Evolutionary conservation across 441 rosid genomes (phyloP).

Genomic region (Viola pubescens): DNA sequence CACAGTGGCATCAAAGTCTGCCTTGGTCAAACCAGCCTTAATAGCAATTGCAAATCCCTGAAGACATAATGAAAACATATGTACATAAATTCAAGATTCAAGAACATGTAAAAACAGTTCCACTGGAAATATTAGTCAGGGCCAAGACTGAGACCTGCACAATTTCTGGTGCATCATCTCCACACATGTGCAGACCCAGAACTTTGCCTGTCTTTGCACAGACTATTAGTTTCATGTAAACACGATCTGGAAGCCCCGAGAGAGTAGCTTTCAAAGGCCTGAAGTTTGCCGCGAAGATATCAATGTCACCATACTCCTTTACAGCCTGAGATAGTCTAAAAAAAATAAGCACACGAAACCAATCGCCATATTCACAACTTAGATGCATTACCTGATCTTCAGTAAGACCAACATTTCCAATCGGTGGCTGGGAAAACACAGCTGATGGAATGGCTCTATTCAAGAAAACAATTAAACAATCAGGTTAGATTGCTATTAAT

Average conservation of each 20-base stretch:
- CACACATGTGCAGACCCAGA: slow-evolving; percentile 78
- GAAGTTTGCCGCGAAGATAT: slow-evolving; percentile 73
- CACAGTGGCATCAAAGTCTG: slow-evolving; percentile 74
- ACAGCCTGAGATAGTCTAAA: slow-evolving; percentile 46
- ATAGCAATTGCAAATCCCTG: slow-evolving; percentile 91
- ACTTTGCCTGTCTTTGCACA: slow-evolving; percentile 65
- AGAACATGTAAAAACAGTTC: background rate
- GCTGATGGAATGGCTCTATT: slow-evolving; percentile 78
- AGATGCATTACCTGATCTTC: slow-evolving; percentile 66
- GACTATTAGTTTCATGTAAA: slow-evolving; percentile 75
- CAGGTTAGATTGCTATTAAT: slow-evolving; percentile 9
- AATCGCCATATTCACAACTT: background rate
- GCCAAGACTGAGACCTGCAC: slow-evolving; percentile 42
- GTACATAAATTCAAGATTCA: slow-evolving; percentile 8
- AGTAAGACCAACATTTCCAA: slow-evolving; percentile 80
- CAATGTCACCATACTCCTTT: slow-evolving; percentile 60
- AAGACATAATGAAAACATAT: slow-evolving; percentile 11
- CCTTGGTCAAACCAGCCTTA: slow-evolving; percentile 84
- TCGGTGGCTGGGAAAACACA: slow-evolving; percentile 90
- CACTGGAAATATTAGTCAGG: slow-evolving; percentile 5
- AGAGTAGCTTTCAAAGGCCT: slow-evolving; percentile 85
- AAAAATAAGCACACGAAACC: background rate
- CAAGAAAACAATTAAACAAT: background rate
- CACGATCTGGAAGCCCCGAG: slow-evolving; percentile 82
- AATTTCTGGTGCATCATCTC: slow-evolving; percentile 85